Percentiles rank a stretch among this genome's conserved stretches.
These are phyloP conservation scores for Zoysia matrella DNA, from an alignment of 202 grass and related monocot genomes.

Conservation along the genomic window DNA sequence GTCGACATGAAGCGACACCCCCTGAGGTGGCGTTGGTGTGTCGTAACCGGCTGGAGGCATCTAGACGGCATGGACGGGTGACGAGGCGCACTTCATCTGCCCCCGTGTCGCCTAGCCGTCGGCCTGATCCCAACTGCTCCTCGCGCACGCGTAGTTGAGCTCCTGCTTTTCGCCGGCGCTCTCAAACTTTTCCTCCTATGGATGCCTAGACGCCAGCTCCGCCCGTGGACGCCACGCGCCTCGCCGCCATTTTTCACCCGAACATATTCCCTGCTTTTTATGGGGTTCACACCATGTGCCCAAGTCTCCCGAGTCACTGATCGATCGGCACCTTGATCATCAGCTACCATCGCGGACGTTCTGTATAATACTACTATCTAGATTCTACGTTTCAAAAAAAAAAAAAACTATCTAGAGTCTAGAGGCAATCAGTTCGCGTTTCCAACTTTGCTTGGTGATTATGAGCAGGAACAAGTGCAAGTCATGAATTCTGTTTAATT, in stretches of 20 bases:
- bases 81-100: neutral
- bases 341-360: neutral
- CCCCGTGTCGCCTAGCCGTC: conserved; percentile 2
- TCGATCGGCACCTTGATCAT: neutral
- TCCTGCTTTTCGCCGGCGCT: neutral
- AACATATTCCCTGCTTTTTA: neutral
- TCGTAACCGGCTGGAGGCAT: neutral
- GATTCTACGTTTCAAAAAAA: too few species aligned
- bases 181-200: neutral
- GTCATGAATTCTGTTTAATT: too few species aligned
- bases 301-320: neutral
- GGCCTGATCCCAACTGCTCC: neutral
- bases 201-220: neutral
- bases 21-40: too few species aligned
- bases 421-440: too few species aligned
- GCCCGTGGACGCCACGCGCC: neutral
- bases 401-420: too few species aligned
- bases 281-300: neutral
- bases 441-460: too few species aligned
- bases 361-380: too few species aligned
- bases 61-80: neutral
- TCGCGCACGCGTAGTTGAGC: neutral
- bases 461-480: too few species aligned
- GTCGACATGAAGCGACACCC: too few species aligned
- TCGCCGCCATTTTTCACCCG: neutral